Evolutionary conservation across 768 basidiomycete species (phyloP).

Genomic region (Mycena epipterygia): DNA sequence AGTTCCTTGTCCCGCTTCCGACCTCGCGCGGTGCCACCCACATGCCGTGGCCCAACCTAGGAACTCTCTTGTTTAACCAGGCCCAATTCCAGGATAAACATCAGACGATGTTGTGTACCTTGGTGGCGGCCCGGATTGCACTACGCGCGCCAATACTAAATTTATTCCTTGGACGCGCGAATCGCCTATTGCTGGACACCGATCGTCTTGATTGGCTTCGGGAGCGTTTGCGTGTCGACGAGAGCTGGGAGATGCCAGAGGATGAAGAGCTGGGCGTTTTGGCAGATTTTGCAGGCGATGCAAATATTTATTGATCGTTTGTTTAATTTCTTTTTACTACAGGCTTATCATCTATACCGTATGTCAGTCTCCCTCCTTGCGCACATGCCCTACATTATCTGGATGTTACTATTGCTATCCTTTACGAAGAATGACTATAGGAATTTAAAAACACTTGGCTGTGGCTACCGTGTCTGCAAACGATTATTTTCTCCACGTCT

Average conservation of each 20-base stretch:
- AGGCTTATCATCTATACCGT: no score
- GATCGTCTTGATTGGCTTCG: conserved; percentile 28
- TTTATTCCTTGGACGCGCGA: conserved; percentile 31
- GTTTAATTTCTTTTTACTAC: background rate
- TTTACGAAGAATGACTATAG: no score
- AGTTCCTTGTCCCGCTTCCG: conserved; percentile 27
- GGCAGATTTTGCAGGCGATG: conserved; percentile 26
- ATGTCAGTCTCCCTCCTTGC: background rate
- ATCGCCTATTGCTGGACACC: conserved; percentile 29
- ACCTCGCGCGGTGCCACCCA: conserved; percentile 19
- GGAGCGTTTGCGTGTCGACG: conserved; percentile 24
- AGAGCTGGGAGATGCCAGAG: conserved; percentile 27
- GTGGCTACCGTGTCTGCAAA: no score
- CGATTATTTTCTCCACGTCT: no score
- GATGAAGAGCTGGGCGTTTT: conserved; percentile 28
- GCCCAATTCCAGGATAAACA: conserved; percentile 34
- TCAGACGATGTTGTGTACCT: conserved; percentile 31
- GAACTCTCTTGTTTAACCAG: conserved; percentile 18
- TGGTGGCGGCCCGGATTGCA: conserved; percentile 28
- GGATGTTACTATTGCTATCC: no score
- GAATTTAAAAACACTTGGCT: no score
- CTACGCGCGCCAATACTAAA: conserved; percentile 23
- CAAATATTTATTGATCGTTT: conserved; percentile 9
- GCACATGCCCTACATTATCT: no score
- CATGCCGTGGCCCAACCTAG: conserved; percentile 33